Conservation (phyloP, 495 filamentous ascomycete species). For the Aspergillus sparsus region DNA sequence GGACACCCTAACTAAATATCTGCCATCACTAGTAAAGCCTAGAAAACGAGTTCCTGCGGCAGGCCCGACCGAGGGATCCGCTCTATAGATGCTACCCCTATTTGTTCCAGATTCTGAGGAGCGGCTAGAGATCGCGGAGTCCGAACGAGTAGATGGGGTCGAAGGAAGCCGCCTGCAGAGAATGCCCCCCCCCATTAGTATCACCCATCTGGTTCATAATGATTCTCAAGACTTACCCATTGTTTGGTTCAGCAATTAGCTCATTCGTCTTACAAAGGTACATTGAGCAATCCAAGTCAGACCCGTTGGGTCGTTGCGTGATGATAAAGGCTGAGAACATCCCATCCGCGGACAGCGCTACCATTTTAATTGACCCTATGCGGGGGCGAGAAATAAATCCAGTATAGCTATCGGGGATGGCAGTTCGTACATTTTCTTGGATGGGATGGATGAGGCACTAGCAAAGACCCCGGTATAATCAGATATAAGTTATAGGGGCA, state of each 20-base stretch:
- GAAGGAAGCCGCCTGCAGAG: not conserved
- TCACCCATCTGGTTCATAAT: not conserved
- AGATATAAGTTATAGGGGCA: not conserved
- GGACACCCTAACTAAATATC: conserved; percentile 18
- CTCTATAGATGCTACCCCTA: conserved; percentile 11
- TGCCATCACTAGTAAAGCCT: conserved; percentile 15
- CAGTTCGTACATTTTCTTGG: not conserved
- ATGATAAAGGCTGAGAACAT: conserved; percentile 18
- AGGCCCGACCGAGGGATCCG: not conserved
- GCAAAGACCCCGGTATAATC: not conserved
- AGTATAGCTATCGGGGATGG: not conserved
- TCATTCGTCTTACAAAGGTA: conserved; percentile 21
- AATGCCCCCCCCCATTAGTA: not conserved
- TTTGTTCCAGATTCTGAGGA: conserved; percentile 1
- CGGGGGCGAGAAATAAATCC: not conserved
- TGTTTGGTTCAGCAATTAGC: conserved; percentile 13
- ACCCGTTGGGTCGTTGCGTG: not conserved
- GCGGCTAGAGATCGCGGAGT: conserved; percentile 14
- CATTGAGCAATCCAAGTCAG: conserved; percentile 9
- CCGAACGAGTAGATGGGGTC: conserved; percentile 14
- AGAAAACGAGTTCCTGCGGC: conserved; percentile 19
- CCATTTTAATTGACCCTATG: conserved; percentile 18
- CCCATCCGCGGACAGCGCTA: conserved; percentile 21
- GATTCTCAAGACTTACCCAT: conserved; percentile 6
- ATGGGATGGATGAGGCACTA: conserved; percentile 22